Percentiles rank a stretch among this genome's conserved stretches.
These are phyloP conservation scores for Pseudomonodictys pantanalensis DNA, from an alignment of 495 filamentous ascomycete species.

Conservation along the genomic window DNA sequence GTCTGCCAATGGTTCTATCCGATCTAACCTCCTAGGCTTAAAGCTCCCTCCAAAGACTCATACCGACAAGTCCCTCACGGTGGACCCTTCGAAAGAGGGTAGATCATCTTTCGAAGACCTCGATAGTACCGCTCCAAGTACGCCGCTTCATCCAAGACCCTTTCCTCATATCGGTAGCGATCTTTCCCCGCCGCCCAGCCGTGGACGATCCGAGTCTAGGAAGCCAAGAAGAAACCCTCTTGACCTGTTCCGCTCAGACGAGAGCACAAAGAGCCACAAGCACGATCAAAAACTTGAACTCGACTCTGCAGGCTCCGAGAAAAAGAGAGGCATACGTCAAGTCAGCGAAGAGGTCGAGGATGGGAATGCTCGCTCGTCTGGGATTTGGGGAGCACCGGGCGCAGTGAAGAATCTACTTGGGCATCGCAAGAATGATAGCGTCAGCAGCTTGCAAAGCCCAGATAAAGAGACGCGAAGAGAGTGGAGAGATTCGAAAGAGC, in stretches of 20 bases:
- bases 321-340: slow-evolving; percentile 23
- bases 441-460: slow-evolving; percentile 25
- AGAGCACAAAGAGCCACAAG: slow-evolving; percentile 30
- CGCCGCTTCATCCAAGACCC: slow-evolving; percentile 20
- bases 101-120: slow-evolving; percentile 35
- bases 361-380: slow-evolving; percentile 1
- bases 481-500: slow-evolving; percentile 26
- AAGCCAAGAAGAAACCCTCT: slow-evolving; percentile 35
- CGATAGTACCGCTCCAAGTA: slow-evolving; percentile 34
- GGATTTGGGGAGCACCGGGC: slow-evolving; percentile 19
- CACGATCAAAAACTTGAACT: no score
- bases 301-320: slow-evolving; percentile 33
- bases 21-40: not conserved
- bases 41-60: slow-evolving; percentile 5
- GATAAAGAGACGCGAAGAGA: slow-evolving; percentile 14
- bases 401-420: slow-evolving; percentile 35
- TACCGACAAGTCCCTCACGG: not conserved
- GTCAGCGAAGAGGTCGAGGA: slow-evolving; percentile 15
- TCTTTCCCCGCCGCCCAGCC: slow-evolving; percentile 30
- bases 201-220: slow-evolving; percentile 15
- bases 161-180: slow-evolving; percentile 30
- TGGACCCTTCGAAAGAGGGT: slow-evolving; percentile 9
- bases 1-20: slow-evolving; percentile 2
- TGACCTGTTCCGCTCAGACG: slow-evolving; percentile 36
- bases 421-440: slow-evolving; percentile 30